These are phyloP conservation scores for Fagus crenata DNA, from an alignment of 306 rosid genomes.

Conservation along the genomic window DNA sequence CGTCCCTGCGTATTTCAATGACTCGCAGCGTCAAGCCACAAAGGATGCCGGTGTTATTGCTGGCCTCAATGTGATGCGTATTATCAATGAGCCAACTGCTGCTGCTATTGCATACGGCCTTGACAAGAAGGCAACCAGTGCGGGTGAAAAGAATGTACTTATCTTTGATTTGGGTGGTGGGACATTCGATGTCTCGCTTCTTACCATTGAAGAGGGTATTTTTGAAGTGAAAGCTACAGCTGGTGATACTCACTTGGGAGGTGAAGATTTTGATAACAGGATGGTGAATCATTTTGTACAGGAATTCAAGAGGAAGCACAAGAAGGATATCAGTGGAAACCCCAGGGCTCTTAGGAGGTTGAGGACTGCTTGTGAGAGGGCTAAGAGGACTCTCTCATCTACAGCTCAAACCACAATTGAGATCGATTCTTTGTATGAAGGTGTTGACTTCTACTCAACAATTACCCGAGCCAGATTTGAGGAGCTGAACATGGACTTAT, in stretches of 20 bases:
- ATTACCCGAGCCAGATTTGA: constrained; percentile 56
- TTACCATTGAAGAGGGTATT: too few relatives aligned
- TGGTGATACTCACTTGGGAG: constrained; percentile 64
- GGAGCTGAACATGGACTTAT: constrained; percentile 59
- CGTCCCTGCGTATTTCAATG: too few relatives aligned
- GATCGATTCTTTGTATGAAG: constrained; percentile 52
- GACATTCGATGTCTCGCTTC: too few relatives aligned
- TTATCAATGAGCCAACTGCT: too few relatives aligned
- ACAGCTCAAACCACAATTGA: constrained; percentile 54
- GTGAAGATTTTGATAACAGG: constrained; percentile 60
- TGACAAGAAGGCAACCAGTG: too few relatives aligned
- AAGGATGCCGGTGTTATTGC: too few relatives aligned
- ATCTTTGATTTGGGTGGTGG: too few relatives aligned
- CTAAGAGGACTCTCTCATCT: constrained; percentile 56
- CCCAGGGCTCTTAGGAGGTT: constrained; percentile 51
- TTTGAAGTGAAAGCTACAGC: too few relatives aligned
- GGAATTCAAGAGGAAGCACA: constrained; percentile 53
- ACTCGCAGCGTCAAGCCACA: too few relatives aligned
- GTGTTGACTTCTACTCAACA: constrained; percentile 49
- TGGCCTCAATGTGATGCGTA: too few relatives aligned
- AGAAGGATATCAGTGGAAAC: constrained; percentile 52
- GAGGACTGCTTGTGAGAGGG: constrained; percentile 60
- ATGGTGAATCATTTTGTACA: constrained; percentile 63
- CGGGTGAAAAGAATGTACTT: too few relatives aligned
- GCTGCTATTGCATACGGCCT: too few relatives aligned